These are phyloP conservation scores for Chlamydomonas incerta DNA, from an alignment of 139 green algal species.

Conservation along the genomic window DNA sequence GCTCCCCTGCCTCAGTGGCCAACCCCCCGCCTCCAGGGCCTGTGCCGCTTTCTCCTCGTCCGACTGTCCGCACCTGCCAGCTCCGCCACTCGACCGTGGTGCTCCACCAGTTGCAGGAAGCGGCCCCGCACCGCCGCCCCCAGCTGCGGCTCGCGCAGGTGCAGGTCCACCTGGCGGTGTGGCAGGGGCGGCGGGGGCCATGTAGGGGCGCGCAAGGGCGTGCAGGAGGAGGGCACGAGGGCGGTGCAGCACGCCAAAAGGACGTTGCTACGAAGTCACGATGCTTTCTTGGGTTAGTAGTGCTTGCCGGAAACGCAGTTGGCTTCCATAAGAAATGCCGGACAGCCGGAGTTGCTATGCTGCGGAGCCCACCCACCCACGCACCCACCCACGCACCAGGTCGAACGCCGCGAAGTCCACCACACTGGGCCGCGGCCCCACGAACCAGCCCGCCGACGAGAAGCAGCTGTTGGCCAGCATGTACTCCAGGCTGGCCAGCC, in stretches of 20 bases:
- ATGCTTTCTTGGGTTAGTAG: too few species aligned
- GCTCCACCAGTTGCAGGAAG: conserved; percentile 44
- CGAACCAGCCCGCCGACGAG: conserved; percentile 34
- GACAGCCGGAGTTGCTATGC: too few species aligned
- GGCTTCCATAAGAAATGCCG: too few species aligned
- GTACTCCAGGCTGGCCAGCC: conserved; percentile 46
- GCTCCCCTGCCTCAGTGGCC: too few species aligned
- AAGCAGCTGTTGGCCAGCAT: not conserved
- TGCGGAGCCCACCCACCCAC: too few species aligned
- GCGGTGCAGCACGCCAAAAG: too few species aligned
- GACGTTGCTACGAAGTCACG: too few species aligned
- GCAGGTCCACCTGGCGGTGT: conserved; percentile 42
- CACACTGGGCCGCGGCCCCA: conserved; percentile 8
- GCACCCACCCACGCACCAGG: conserved; percentile 35
- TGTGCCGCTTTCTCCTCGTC: too few species aligned
- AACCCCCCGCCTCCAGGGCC: not conserved
- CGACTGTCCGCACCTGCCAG: conserved; percentile 29
- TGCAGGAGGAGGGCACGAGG: too few species aligned
- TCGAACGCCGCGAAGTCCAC: conserved; percentile 45
- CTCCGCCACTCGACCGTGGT: conserved; percentile 39
- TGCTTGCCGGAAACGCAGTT: too few species aligned
- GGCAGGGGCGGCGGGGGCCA: too few species aligned
- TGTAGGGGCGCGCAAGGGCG: too few species aligned
- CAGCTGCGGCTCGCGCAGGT: conserved; percentile 8
- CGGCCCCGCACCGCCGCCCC: conserved; percentile 3